Evolutionary conservation across 163 green algal genomes (phyloP).

Genomic region (Scenedesmus sp.): DNA sequence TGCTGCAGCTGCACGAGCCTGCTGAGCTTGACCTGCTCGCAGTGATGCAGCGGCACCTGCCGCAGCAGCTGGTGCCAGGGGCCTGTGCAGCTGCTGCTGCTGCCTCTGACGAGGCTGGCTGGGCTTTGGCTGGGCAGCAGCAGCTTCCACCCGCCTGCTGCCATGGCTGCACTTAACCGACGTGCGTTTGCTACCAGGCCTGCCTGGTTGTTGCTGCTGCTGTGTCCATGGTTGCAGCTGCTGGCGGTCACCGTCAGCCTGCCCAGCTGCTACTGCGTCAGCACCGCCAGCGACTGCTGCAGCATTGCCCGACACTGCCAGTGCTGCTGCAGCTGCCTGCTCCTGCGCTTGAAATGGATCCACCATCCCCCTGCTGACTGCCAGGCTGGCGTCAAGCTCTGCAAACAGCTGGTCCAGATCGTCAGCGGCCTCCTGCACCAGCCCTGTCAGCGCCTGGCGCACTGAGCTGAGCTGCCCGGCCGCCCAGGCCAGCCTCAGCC

Average conservation of each 20-base stretch:
- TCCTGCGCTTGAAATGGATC: not conserved
- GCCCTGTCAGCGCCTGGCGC: not conserved
- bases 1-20: slow-evolving; percentile 12
- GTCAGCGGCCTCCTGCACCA: slow-evolving; percentile 2
- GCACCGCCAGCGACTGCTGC: not conserved
- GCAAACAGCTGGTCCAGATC: slow-evolving; percentile 78
- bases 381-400: slow-evolving; percentile 73
- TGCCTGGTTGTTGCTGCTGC: not conserved
- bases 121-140: not conserved
- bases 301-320: not conserved
- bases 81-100: slow-evolving; percentile 1
- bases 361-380: slow-evolving; percentile 56
- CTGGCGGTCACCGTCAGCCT: not conserved
- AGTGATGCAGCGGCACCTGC: not conserved
- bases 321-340: slow-evolving; percentile 25
- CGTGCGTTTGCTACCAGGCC: not conserved
- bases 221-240: not conserved
- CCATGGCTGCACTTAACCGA: not conserved
- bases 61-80: slow-evolving; percentile 1
- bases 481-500: slow-evolving; percentile 69
- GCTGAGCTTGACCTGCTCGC: not conserved
- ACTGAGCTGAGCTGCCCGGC: slow-evolving; percentile 61
- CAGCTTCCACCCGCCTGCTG: not conserved
- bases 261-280: not conserved
- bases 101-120: not conserved